Percentiles rank a stretch among this genome's conserved stretches.
phyloP scores from a whole-genome alignment of 495 filamentous ascomycete genomes.

The Penicillium waksmanii region DNA sequence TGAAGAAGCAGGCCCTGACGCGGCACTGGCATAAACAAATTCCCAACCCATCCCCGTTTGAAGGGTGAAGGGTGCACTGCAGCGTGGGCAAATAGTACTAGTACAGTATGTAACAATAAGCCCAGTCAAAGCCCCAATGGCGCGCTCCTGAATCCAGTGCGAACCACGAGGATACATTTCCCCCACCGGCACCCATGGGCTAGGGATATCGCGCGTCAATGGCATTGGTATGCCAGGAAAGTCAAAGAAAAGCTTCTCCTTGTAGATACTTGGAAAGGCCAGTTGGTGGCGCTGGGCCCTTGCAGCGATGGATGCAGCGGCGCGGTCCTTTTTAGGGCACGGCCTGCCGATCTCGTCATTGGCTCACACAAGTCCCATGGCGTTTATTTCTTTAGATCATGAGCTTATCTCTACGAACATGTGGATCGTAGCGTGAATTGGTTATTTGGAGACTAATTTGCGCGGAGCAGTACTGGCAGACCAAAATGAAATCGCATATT shows the following conservation, averaged over 20 bases:
- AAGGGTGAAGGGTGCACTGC: background rate
- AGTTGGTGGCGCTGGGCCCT: conserved; percentile 14
- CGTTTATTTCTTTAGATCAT: background rate
- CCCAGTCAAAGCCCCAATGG: background rate
- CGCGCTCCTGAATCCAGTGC: conserved; percentile 9
- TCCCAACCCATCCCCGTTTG: background rate
- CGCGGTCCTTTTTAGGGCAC: background rate
- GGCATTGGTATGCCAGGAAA: conserved; percentile 13
- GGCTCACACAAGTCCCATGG: background rate
- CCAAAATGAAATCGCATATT: background rate
- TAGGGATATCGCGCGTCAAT: conserved; percentile 9
- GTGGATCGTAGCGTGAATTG: background rate
- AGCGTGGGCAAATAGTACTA: background rate
- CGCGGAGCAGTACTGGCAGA: background rate
- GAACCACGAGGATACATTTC: conserved; percentile 3
- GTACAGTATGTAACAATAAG: conserved; percentile 2
- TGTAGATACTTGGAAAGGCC: background rate
- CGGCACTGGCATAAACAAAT: conserved; percentile 5
- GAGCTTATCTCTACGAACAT: background rate
- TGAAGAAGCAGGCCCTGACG: conserved; percentile 9
- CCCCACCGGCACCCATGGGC: background rate
- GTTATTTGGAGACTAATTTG: background rate
- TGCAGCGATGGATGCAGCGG: conserved; percentile 8
- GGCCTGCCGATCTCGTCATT: conserved; percentile 4
- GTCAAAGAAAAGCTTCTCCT: background rate